phyloP scores from a whole-genome alignment of 1,284 basidiomycete genomes.

The Cronartium ribicola region DNA sequence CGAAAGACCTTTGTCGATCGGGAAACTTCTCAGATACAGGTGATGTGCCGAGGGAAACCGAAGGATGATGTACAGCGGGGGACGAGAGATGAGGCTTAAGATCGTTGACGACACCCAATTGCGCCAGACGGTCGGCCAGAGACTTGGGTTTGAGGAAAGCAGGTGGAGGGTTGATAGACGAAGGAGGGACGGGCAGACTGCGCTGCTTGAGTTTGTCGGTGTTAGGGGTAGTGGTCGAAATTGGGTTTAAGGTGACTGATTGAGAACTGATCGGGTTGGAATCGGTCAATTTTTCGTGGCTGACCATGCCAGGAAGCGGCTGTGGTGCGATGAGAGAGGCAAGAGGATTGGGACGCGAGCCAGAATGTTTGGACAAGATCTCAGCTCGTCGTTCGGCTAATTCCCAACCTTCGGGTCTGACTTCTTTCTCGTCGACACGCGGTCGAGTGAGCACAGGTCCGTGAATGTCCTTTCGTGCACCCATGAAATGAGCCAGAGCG shows the following conservation, averaged over 20 bases:
- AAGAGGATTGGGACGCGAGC: not conserved
- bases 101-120: constrained; percentile 29
- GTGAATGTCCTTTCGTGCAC: constrained; percentile 25
- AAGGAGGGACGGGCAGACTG: constrained; percentile 8
- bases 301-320: constrained; percentile 32
- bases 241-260: not conserved
- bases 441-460: constrained; percentile 32
- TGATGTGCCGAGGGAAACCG: constrained; percentile 3
- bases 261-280: not conserved
- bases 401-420: constrained; percentile 34
- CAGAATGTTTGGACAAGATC: constrained; percentile 6
- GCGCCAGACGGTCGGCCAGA: constrained; percentile 35
- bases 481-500: constrained; percentile 39
- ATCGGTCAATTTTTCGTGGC: not conserved
- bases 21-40: constrained; percentile 18
- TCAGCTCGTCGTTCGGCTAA: constrained; percentile 15
- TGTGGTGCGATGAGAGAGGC: constrained; percentile 23
- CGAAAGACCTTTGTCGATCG: constrained; percentile 2
- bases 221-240: not conserved
- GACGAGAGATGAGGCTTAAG: constrained; percentile 6
- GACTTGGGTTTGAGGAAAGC: constrained; percentile 38
- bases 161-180: not conserved
- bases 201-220: not conserved
- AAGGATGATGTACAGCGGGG: not conserved
- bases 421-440: constrained; percentile 24